A percentile compares a stretch with the other conserved stretches of the same genome.
phyloP scores from a whole-genome alignment of 352 stramenopile species.

The Phytophthora aleatoria region DNA sequence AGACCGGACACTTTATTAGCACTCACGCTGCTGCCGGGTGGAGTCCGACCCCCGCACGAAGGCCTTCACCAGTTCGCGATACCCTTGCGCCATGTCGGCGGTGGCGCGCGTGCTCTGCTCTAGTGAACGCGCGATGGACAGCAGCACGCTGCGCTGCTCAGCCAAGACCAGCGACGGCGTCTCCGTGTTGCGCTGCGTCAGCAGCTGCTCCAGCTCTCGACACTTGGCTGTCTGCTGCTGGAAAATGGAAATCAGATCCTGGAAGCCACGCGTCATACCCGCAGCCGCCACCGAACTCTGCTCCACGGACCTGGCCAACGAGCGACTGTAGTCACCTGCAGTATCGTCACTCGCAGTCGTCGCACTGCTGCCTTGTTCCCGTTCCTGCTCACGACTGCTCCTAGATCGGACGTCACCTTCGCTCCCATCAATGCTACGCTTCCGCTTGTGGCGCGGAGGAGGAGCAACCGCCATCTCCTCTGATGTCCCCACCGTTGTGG shows the following conservation, averaged over 20 bases:
- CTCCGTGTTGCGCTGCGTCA: background rate
- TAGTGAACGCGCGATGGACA: constrained; percentile 43
- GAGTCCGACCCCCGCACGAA: constrained; percentile 31
- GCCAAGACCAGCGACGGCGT: constrained; percentile 10
- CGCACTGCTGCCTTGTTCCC: constrained; percentile 1
- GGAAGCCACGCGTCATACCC: constrained; percentile 47
- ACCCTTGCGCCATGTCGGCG: constrained; percentile 48
- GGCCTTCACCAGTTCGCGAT: constrained; percentile 41
- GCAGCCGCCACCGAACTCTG: constrained; percentile 54
- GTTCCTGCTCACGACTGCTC: background rate
- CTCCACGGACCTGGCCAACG: constrained; percentile 51
- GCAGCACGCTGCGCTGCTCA: constrained; percentile 39
- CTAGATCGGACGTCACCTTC: background rate
- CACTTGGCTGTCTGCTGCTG: constrained; percentile 38
- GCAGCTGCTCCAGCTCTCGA: constrained; percentile 23
- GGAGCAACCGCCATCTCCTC: background rate
- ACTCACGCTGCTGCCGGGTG: constrained; percentile 8
- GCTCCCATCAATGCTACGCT: constrained; percentile 8
- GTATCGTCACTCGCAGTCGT: constrained; percentile 15
- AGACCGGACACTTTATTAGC: background rate
- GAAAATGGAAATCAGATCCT: constrained; percentile 46
- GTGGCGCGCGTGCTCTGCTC: constrained; percentile 53
- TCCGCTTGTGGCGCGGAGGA: constrained; percentile 17
- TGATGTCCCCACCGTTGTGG: background rate
- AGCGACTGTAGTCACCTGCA: constrained; percentile 21